Conservation (phyloP, 495 filamentous ascomycete genomes). For the Hypoxylon trugodes region DNA sequence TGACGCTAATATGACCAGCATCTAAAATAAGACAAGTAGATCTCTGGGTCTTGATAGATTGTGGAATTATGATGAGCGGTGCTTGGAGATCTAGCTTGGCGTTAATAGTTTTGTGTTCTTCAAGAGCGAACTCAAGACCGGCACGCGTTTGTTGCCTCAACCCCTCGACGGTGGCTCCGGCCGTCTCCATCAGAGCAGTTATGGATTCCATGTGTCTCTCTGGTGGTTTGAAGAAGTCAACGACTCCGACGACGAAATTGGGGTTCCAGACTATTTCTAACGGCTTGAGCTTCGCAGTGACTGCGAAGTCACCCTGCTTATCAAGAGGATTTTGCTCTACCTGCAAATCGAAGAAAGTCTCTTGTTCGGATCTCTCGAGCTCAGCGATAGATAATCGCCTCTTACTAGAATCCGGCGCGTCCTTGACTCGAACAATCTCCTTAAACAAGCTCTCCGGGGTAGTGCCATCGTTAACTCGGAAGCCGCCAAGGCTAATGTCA, state of each 20-base stretch:
- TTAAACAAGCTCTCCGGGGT: conserved; percentile 88
- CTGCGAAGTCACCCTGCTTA: conserved; percentile 85
- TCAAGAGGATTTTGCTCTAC: conserved; percentile 96
- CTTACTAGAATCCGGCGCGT: conserved; percentile 67
- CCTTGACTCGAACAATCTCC: conserved; percentile 94
- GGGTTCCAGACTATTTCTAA: conserved; percentile 98
- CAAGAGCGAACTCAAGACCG: conserved; percentile 91
- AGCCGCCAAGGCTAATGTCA: conserved; percentile 87
- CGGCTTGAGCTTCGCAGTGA: conserved; percentile 91
- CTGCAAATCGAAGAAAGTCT: conserved; percentile 89
- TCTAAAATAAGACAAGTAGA: conserved; percentile 92
- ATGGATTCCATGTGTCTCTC: conserved; percentile 99
- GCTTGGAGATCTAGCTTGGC: conserved; percentile 95
- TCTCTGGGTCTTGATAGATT: conserved; percentile 81
- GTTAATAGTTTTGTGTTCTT: conserved; percentile 98
- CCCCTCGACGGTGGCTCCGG: conserved; percentile 93
- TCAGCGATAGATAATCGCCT: conserved; percentile 67
- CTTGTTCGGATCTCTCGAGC: conserved; percentile 63
- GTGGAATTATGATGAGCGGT: conserved; percentile 93
- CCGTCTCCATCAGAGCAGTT: conserved; percentile 89
- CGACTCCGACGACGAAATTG: conserved; percentile 85
- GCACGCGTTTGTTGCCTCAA: conserved; percentile 94
- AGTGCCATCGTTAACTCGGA: conserved; percentile 95
- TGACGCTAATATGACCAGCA: conserved; percentile 93
- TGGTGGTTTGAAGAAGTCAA: conserved; percentile 93